These are phyloP conservation scores for Candida odintsovae DNA, from an alignment of 805 yeast genomes.

Conservation along the genomic window DNA sequence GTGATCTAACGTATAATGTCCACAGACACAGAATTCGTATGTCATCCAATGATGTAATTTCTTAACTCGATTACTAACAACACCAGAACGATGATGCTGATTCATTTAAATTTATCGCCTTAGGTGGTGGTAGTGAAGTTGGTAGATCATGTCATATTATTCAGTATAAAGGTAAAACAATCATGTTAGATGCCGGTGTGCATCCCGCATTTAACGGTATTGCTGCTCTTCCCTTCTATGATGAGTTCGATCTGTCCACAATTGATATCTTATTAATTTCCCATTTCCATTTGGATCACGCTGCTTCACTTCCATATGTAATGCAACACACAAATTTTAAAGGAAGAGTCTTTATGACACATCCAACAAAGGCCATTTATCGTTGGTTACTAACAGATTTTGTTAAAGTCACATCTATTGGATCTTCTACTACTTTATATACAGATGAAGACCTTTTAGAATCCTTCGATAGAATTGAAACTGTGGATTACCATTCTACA, in stretches of 20 bases:
- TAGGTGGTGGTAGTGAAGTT: constrained; percentile 98
- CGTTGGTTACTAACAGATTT: constrained; percentile 94
- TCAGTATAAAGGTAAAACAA: constrained; percentile 87
- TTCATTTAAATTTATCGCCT: constrained; percentile 66
- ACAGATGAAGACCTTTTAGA: constrained; percentile 86
- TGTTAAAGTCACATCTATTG: constrained; percentile 75
- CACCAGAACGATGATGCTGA: constrained; percentile 17
- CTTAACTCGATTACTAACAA: background rate
- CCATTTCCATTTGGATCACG: constrained; percentile 97
- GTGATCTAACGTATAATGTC: background rate
- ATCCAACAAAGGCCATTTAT: constrained; percentile 96
- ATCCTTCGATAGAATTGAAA: constrained; percentile 86
- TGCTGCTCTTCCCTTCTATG: constrained; percentile 90
- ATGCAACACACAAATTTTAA: constrained; percentile 94
- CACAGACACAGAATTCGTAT: background rate
- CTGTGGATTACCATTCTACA: constrained; percentile 93
- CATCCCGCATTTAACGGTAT: constrained; percentile 94
- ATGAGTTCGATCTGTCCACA: constrained; percentile 84
- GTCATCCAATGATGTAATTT: background rate
- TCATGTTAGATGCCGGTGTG: constrained; percentile 97
- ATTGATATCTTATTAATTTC: constrained; percentile 84
- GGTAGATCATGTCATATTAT: constrained; percentile 94
- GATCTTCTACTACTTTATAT: constrained; percentile 48
- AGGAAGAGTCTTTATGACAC: constrained; percentile 98
- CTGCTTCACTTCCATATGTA: constrained; percentile 95